These are phyloP conservation scores for Mycena belliarum DNA, from an alignment of 768 basidiomycete genomes.

Conservation along the genomic window DNA sequence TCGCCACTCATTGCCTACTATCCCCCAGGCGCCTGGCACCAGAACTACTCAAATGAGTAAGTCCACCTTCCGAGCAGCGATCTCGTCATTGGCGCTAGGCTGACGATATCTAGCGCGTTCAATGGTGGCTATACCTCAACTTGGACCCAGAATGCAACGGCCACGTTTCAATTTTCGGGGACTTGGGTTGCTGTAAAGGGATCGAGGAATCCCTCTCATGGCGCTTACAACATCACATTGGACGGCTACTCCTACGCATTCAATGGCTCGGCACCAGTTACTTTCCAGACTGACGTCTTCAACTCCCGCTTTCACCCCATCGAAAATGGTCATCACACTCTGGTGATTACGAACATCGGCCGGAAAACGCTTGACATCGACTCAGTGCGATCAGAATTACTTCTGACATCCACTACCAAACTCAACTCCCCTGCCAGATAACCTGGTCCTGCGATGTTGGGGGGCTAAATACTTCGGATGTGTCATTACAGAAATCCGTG, in stretches of 20 bases:
- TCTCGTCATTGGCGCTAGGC: not conserved
- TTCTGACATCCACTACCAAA: not conserved
- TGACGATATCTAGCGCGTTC: not conserved
- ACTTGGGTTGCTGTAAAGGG: conserved; percentile 10
- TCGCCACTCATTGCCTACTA: conserved; percentile 15
- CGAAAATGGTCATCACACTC: not conserved
- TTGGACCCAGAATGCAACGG: not conserved
- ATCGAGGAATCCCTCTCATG: conserved; percentile 1
- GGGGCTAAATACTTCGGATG: not conserved
- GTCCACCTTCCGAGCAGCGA: not conserved
- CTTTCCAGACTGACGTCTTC: conserved; percentile 4
- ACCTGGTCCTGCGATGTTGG: conserved; percentile 4
- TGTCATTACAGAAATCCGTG: not conserved
- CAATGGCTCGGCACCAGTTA: not conserved
- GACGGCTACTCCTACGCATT: not conserved
- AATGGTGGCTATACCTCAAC: not conserved
- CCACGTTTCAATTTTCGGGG: conserved; percentile 2
- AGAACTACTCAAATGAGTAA: conserved; percentile 11
- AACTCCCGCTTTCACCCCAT: not conserved
- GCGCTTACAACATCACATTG: conserved; percentile 7
- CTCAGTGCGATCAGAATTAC: conserved; percentile 6
- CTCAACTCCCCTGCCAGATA: not conserved
- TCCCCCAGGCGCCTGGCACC: conserved; percentile 4
- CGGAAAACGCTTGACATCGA: conserved; percentile 13
- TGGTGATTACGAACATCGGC: conserved; percentile 5